Evolutionary conservation across 2,329 filamentous ascomycete genomes (phyloP).

Genomic region (Fusarium siculi): DNA sequence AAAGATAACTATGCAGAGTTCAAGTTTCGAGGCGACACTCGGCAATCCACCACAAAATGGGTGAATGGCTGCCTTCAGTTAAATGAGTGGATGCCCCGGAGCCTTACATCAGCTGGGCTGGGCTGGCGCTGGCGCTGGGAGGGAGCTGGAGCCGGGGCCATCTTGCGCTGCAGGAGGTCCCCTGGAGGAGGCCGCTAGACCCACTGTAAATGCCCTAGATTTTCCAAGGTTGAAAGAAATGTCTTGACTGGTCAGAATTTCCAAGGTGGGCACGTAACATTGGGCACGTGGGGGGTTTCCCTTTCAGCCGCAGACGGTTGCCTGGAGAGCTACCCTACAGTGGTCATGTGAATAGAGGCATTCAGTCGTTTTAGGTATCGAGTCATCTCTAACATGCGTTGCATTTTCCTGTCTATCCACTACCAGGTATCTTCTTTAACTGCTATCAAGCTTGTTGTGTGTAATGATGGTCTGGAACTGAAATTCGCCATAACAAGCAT

Average conservation of each 20-base stretch:
- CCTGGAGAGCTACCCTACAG: conserved; percentile 21
- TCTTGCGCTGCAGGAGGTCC: conserved; percentile 26
- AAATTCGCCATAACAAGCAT: background rate
- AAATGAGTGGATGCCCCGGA: conserved; percentile 22
- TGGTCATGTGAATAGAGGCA: background rate
- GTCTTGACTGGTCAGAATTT: conserved; percentile 19
- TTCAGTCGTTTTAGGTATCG: background rate
- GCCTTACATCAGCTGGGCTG: conserved; percentile 36
- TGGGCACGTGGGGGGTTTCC: conserved; percentile 38
- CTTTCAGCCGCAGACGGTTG: conserved; percentile 32
- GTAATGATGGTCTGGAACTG: background rate
- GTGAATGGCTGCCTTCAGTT: conserved; percentile 22
- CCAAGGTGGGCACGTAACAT: conserved; percentile 21
- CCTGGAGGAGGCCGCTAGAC: conserved; percentile 27
- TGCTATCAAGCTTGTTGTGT: background rate
- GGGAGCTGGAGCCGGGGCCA: conserved; percentile 2
- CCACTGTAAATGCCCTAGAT: conserved; percentile 19
- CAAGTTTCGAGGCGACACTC: conserved; percentile 32
- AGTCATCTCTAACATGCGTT: background rate
- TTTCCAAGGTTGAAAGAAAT: background rate
- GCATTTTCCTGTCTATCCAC: background rate
- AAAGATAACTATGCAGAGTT: conserved; percentile 31
- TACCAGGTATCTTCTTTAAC: background rate
- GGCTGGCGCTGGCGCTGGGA: background rate
- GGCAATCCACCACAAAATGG: conserved; percentile 28